These are phyloP conservation scores for Clarireedia paspali DNA, from an alignment of 2,329 filamentous ascomycete genomes.

Conservation along the genomic window DNA sequence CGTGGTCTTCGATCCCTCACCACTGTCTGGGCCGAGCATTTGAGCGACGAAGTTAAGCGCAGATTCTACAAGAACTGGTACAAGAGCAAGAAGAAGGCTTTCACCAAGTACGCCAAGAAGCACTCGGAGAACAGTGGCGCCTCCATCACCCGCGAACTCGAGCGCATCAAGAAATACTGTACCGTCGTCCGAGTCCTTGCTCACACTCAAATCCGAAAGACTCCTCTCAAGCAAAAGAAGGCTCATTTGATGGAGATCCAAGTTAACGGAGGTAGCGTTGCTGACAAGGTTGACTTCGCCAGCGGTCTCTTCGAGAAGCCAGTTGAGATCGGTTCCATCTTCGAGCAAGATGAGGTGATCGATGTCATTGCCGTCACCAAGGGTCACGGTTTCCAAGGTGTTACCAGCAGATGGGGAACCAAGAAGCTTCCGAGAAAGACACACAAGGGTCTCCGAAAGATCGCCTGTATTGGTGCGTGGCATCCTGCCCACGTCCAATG, in stretches of 20 bases:
- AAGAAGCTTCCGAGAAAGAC: conserved; percentile 99
- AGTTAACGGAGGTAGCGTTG: conserved; percentile 92
- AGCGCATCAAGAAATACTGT: conserved; percentile 99
- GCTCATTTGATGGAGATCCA: conserved; percentile 99
- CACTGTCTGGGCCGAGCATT: conserved; percentile 98
- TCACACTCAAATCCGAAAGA: conserved; percentile 99
- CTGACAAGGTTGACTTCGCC: conserved; percentile 96
- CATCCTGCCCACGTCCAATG: conserved; percentile 99
- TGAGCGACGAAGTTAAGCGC: conserved; percentile 97
- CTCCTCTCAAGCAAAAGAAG: conserved; percentile 99
- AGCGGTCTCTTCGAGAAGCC: conserved; percentile 98
- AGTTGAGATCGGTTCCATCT: conserved; percentile 85
- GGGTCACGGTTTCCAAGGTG: conserved; percentile 97
- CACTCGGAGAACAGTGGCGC: conserved; percentile 89
- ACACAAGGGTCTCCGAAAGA: conserved; percentile 99
- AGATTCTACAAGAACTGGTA: conserved; percentile 99
- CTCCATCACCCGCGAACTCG: conserved; percentile 91
- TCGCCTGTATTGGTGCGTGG: conserved; percentile 99
- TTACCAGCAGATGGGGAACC: conserved; percentile 97
- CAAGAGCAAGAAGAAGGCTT: conserved; percentile 99
- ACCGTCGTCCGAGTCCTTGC: conserved; percentile 97
- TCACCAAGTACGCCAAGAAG: conserved; percentile 99
- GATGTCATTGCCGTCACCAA: conserved; percentile 99
- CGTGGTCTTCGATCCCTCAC: conserved; percentile 98
- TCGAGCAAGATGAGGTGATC: conserved; percentile 99